Conservation (phyloP, 2,329 filamentous ascomycete genomes). For the Sarocladiaceae sp. region DNA sequence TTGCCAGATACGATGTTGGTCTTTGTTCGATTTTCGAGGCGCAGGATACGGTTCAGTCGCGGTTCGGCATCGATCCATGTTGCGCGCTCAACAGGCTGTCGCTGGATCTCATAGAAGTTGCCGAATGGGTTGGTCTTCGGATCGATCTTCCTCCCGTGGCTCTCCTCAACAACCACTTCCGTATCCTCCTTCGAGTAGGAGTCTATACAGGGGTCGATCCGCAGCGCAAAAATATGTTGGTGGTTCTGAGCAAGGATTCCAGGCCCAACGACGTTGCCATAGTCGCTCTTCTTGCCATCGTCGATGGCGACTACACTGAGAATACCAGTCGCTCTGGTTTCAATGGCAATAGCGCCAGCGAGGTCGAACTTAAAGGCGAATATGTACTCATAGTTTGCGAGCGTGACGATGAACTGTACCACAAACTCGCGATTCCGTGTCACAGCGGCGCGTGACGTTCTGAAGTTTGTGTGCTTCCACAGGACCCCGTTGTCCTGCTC, state of each 20-base stretch:
- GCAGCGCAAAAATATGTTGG: conserved; percentile 61
- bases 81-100: conserved; percentile 38
- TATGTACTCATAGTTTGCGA: conserved; percentile 64
- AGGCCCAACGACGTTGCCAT: conserved; percentile 56
- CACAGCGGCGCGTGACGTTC: conserved; percentile 56
- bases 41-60: conserved; percentile 41
- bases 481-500: conserved; percentile 65
- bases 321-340: conserved; percentile 61
- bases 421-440: conserved; percentile 56
- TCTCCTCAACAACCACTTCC: conserved; percentile 38
- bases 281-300: conserved; percentile 42
- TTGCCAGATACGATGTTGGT: conserved; percentile 42
- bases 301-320: conserved; percentile 56
- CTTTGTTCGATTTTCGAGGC: conserved; percentile 39
- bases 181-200: conserved; percentile 38
- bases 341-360: conserved; percentile 53
- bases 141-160: conserved; percentile 30
- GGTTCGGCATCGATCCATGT: conserved; percentile 47
- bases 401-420: conserved; percentile 61
- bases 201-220: conserved; percentile 61
- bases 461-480: conserved; percentile 66
- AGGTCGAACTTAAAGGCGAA: conserved; percentile 52
- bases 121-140: conserved; percentile 53
- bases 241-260: conserved; percentile 64
- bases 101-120: conserved; percentile 51